Percentiles rank a stretch among this genome's conserved stretches.
These are phyloP conservation scores for Bruguiera gymnorhiza DNA, from an alignment of 345 rosid genomes.

Conservation along the genomic window DNA sequence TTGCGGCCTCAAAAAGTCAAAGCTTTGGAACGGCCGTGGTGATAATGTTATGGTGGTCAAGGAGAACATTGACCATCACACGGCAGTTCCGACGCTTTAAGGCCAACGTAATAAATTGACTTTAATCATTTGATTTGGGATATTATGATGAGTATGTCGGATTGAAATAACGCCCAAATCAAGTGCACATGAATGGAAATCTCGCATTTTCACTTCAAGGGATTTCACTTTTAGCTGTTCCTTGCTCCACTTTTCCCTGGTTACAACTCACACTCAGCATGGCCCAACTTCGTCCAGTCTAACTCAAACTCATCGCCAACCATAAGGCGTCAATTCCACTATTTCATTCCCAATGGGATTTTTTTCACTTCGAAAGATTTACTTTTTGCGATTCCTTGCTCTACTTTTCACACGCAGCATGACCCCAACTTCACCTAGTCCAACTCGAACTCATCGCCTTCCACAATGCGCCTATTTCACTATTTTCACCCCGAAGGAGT, in stretches of 20 bases:
- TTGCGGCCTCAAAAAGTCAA: no score
- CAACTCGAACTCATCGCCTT: slow-evolving; percentile 44
- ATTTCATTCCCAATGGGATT: neutral
- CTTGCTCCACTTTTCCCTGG: slow-evolving; percentile 6
- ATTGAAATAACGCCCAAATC: slow-evolving; percentile 18
- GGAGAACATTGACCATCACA: neutral
- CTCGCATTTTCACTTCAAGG: neutral
- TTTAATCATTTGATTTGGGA: neutral
- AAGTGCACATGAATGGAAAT: slow-evolving; percentile 26
- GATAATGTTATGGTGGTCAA: no score
- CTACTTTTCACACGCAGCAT: slow-evolving; percentile 15
- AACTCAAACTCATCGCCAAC: slow-evolving; percentile 43
- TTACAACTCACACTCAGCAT: slow-evolving; percentile 27
- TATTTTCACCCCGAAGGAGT: neutral
- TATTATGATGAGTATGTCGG: slow-evolving; percentile 2
- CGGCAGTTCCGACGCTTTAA: neutral
- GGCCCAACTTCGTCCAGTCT: slow-evolving; percentile 38
- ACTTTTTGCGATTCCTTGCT: neutral
- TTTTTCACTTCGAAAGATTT: neutral
- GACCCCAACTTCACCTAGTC: slow-evolving; percentile 36
- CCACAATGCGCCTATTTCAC: neutral
- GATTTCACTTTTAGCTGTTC: neutral
- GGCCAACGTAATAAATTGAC: slow-evolving; percentile 12
- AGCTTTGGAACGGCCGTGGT: no score
- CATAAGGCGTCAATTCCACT: neutral